Percentiles rank a stretch among this genome's conserved stretches.
These are phyloP conservation scores for Talaromyces sp. DNA, from an alignment of 2,329 filamentous ascomycete species.

Conservation along the genomic window DNA sequence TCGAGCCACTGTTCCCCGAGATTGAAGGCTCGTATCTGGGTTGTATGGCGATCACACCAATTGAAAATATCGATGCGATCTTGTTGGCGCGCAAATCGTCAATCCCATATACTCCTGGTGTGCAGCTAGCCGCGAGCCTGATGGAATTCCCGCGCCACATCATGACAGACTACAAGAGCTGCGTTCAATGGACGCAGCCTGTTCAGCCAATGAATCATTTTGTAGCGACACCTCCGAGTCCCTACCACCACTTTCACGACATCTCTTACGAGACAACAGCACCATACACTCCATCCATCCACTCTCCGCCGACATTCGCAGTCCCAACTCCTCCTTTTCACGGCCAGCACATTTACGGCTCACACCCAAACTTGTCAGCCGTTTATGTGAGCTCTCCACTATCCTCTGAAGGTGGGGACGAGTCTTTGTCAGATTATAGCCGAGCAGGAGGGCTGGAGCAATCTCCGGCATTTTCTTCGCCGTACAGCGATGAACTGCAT, in stretches of 20 bases:
- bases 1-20: constrained; percentile 88
- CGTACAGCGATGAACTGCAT: constrained; percentile 28
- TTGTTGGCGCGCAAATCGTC: constrained; percentile 63
- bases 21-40: constrained; percentile 86
- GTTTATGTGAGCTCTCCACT: constrained; percentile 31
- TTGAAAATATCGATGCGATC: constrained; percentile 78
- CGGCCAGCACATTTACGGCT: constrained; percentile 25
- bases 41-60: constrained; percentile 68
- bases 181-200: constrained; percentile 56
- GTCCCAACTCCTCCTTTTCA: constrained; percentile 34
- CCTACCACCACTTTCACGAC: constrained; percentile 27
- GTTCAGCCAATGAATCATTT: constrained; percentile 28
- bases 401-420: constrained; percentile 28
- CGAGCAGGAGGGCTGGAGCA: constrained; percentile 26
- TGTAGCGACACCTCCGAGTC: constrained; percentile 30
- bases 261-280: constrained; percentile 32
- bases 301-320: constrained; percentile 33
- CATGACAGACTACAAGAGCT: constrained; percentile 61
- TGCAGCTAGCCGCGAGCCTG: constrained; percentile 58
- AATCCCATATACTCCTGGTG: constrained; percentile 50
- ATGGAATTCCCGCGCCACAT: constrained; percentile 70
- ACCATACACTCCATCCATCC: constrained; percentile 35
- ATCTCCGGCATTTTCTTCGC: constrained; percentile 32
- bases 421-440: constrained; percentile 24
- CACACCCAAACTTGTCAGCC: constrained; percentile 28